Evolutionary conservation across 1,284 basidiomycete genomes (phyloP).

Genomic region (Apiotrichum siamense): DNA sequence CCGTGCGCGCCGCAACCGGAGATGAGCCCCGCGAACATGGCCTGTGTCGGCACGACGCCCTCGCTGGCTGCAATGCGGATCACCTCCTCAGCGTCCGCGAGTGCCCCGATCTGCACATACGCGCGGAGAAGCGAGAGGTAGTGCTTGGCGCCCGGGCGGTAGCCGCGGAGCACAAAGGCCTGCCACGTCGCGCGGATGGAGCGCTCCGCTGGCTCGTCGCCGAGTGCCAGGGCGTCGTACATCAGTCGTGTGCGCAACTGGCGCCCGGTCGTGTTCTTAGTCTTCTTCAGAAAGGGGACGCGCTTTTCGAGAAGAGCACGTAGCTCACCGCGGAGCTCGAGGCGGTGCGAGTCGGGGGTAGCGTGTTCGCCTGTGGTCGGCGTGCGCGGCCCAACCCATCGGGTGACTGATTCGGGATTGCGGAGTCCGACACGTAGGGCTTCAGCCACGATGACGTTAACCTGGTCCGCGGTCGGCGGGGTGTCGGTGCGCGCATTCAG

Average conservation of each 20-base stretch:
- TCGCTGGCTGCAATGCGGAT: conserved; percentile 20
- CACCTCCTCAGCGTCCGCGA: conserved; percentile 31
- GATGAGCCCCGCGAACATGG: conserved; percentile 28
- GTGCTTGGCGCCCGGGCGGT: conserved; percentile 27
- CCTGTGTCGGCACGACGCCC: conserved; percentile 12
- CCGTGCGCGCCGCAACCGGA: conserved; percentile 10
- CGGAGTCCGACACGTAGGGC: conserved; percentile 14
- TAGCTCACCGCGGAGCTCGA: conserved; percentile 5
- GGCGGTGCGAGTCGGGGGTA: neutral
- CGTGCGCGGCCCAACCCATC: neutral
- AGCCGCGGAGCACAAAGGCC: conserved; percentile 31
- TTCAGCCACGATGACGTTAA: conserved; percentile 17
- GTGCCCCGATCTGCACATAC: conserved; percentile 31
- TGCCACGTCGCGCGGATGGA: conserved; percentile 27
- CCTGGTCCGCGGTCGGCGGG: conserved; percentile 21
- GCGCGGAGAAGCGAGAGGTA: conserved; percentile 33
- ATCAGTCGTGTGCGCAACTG: conserved; percentile 27
- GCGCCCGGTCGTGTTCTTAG: neutral
- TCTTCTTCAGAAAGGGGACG: neutral
- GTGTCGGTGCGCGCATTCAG: conserved; percentile 17
- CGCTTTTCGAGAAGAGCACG: neutral
- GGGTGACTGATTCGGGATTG: neutral
- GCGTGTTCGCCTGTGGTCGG: neutral
- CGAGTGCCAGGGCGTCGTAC: conserved; percentile 26
- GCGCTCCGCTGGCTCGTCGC: conserved; percentile 16